Conservation (phyloP, 257 asterid species). For the Vinca minor region DNA sequence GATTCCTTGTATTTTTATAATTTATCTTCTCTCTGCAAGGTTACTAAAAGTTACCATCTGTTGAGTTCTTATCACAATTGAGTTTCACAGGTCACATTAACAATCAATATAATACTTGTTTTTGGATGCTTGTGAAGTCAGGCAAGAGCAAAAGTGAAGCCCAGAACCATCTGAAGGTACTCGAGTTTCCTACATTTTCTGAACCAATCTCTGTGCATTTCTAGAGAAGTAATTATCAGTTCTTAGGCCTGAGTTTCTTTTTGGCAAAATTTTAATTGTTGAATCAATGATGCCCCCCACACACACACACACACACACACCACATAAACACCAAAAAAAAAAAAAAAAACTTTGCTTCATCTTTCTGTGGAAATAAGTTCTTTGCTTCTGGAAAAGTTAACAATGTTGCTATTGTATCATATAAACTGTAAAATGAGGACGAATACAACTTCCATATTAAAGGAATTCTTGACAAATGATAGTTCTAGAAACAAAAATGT, state of each 20-base stretch:
- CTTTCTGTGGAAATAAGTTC: neutral
- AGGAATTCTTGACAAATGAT: neutral
- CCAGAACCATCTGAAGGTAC: slow-evolving; percentile 61
- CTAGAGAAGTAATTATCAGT: neutral
- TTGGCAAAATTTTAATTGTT: neutral
- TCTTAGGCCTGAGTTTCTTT: neutral
- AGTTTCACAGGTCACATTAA: slow-evolving; percentile 71
- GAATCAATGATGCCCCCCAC: neutral
- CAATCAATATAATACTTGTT: slow-evolving; percentile 87
- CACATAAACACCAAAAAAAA: neutral
- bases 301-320: neutral
- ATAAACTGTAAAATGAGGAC: neutral
- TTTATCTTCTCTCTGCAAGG: slow-evolving; percentile 8
- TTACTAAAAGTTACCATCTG: neutral
- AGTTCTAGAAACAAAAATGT: neutral
- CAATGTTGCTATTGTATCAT: neutral
- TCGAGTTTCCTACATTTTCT: neutral
- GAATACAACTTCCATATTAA: neutral
- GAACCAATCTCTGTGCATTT: neutral
- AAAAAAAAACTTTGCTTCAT: no score
- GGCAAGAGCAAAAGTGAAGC: slow-evolving; percentile 74
- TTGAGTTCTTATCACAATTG: neutral
- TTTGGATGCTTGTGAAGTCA: slow-evolving; percentile 91
- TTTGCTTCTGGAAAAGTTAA: neutral
- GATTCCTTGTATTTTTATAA: neutral